These are phyloP conservation scores for Sistotremastrum niveocremeum DNA, from an alignment of 768 basidiomycete genomes.

Conservation along the genomic window DNA sequence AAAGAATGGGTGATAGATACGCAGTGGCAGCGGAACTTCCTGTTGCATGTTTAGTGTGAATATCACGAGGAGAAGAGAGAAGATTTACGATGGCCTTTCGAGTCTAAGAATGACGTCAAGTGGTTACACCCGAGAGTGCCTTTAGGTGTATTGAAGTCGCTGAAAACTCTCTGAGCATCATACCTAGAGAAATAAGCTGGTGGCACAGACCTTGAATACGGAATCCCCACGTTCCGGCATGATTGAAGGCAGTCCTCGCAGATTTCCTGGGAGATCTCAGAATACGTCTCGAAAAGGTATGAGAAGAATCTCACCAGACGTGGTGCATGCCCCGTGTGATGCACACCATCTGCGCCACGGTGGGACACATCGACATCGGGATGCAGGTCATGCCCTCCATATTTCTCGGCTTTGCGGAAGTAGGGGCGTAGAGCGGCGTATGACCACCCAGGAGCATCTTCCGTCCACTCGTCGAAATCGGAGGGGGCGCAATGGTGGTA, in stretches of 20 bases:
- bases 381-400: constrained; percentile 33
- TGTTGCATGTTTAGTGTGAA: not conserved
- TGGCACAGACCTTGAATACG: constrained; percentile 15
- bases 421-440: constrained; percentile 21
- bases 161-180: constrained; percentile 2
- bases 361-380: constrained; percentile 32
- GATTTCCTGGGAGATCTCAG: constrained; percentile 28
- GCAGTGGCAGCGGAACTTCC: too few species aligned
- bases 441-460: constrained; percentile 16
- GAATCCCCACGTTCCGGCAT: constrained; percentile 36
- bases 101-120: constrained; percentile 34
- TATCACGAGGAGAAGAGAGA: not conserved
- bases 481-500: constrained; percentile 18
- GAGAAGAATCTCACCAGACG: not conserved
- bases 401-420: constrained; percentile 26
- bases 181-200: not conserved
- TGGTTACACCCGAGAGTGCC: constrained; percentile 48
- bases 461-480: constrained; percentile 20
- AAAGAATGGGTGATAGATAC: too few species aligned
- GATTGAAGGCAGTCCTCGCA: constrained; percentile 42
- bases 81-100: constrained; percentile 37
- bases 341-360: constrained; percentile 41
- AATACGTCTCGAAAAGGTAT: not conserved
- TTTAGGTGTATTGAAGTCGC: constrained; percentile 41
- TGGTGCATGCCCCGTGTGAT: constrained; percentile 18